These are phyloP conservation scores for Exophiala sideris DNA, from an alignment of 2,329 filamentous ascomycete species.

Conservation along the genomic window DNA sequence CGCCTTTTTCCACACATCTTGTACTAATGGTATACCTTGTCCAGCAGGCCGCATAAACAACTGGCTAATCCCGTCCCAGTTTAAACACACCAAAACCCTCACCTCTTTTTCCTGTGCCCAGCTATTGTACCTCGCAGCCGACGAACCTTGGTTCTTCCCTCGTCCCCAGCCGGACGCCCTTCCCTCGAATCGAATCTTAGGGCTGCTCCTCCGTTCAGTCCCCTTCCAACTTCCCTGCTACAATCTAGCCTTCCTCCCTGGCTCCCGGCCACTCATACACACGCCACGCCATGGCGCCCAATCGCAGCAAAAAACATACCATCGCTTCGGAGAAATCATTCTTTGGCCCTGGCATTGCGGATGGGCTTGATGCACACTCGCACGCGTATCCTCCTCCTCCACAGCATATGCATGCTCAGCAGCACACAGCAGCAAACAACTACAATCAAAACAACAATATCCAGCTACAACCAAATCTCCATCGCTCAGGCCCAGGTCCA, in stretches of 20 bases:
- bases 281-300: slow-evolving; percentile 19
- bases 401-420: slow-evolving; percentile 6
- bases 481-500: slow-evolving; percentile 4
- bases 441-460: neutral
- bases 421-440: neutral
- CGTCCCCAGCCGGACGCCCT: neutral
- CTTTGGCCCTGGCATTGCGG: slow-evolving; percentile 5
- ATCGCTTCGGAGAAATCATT: slow-evolving; percentile 23
- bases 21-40: too few species aligned
- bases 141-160: neutral
- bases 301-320: slow-evolving; percentile 17
- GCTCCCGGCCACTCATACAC: neutral
- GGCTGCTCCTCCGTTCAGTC: slow-evolving; percentile 3
- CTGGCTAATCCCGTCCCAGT: neutral
- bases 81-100: neutral
- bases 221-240: slow-evolving; percentile 18
- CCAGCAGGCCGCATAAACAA: neutral
- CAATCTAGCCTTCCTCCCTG: slow-evolving; percentile 9
- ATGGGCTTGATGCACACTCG: slow-evolving; percentile 3
- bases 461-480: slow-evolving; percentile 6
- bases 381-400: slow-evolving; percentile 3
- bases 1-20: too few species aligned
- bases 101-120: neutral
- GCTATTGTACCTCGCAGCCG: neutral
- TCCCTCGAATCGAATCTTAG: slow-evolving; percentile 10